phyloP scores from a whole-genome alignment of 805 yeast genomes.

The Saturnispora serradocipensis region DNA sequence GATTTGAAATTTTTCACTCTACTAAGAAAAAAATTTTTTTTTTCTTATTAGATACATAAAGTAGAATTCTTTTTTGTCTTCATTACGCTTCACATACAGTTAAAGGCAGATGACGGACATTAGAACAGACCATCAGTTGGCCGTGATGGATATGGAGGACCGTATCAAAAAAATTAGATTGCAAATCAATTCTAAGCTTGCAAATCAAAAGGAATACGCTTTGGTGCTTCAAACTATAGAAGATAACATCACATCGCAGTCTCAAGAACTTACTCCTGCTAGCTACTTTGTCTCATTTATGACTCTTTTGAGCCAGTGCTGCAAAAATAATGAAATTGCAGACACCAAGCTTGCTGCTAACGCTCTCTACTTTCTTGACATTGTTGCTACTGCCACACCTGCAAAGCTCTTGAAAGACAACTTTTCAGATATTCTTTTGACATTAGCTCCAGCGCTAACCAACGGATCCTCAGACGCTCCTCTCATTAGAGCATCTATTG shows the following conservation, averaged over 20 bases:
- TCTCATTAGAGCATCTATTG: conserved; percentile 71
- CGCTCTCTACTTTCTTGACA: conserved; percentile 72
- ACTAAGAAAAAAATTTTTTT: neutral
- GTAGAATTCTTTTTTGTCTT: neutral
- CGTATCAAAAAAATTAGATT: conserved; percentile 58
- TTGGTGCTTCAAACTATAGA: conserved; percentile 82
- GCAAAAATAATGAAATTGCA: conserved; percentile 39
- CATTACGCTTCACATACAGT: neutral
- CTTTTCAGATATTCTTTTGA: conserved; percentile 68
- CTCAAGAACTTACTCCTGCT: conserved; percentile 53
- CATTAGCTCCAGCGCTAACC: conserved; percentile 73
- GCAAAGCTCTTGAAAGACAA: conserved; percentile 59
- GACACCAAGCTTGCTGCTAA: conserved; percentile 64
- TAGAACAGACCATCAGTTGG: conserved; percentile 13
- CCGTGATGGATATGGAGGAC: conserved; percentile 44
- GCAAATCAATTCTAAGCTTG: conserved; percentile 71
- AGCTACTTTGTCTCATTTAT: conserved; percentile 82
- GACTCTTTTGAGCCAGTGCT: conserved; percentile 69
- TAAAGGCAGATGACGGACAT: conserved; percentile 2
- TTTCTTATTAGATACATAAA: neutral
- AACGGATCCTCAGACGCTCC: conserved; percentile 68
- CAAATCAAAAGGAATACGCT: conserved; percentile 80
- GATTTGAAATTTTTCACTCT: neutral
- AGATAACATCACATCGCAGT: conserved; percentile 67
- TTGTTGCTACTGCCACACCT: conserved; percentile 68